A percentile compares a stretch with the other conserved stretches of the same genome.
phyloP scores from a whole-genome alignment of 1,284 basidiomycete genomes.

The Nidula niveotomentosa region DNA sequence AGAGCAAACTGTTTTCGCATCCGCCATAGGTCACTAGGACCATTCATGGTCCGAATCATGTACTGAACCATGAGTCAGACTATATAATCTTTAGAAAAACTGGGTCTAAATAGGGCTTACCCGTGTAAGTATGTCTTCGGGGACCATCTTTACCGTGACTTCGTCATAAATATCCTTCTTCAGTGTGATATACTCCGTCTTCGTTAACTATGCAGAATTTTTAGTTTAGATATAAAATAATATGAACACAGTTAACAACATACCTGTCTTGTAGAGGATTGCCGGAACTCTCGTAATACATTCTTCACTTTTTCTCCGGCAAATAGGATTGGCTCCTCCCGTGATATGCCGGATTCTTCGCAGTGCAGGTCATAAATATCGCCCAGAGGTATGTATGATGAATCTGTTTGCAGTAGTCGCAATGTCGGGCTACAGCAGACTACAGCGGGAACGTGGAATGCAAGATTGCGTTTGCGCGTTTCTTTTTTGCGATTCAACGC shows the following conservation, averaged over 20 bases:
- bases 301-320: constrained; percentile 83
- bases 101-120: constrained; percentile 43
- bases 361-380: constrained; percentile 96
- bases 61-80: constrained; percentile 55
- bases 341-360: constrained; percentile 71
- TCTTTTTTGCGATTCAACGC: constrained; percentile 89
- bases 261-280: constrained; percentile 50
- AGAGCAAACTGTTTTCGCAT: constrained; percentile 97
- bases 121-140: constrained; percentile 85
- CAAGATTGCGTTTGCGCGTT: constrained; percentile 87
- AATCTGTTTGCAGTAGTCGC: constrained; percentile 89
- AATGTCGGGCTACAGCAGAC: constrained; percentile 86
- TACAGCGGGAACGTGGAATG: constrained; percentile 89
- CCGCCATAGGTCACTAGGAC: constrained; percentile 89
- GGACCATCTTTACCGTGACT: constrained; percentile 86
- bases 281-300: constrained; percentile 61
- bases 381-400: constrained; percentile 88
- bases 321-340: constrained; percentile 88
- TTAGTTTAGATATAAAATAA: constrained; percentile 1
- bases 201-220: constrained; percentile 43
- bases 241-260: constrained; percentile 10
- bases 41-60: constrained; percentile 85
- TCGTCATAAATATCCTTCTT: constrained; percentile 94
- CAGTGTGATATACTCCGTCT: constrained; percentile 71
- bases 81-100: not conserved